phyloP scores from a whole-genome alignment of 2,329 filamentous ascomycete genomes.

The Hypoxylon sp. region DNA sequence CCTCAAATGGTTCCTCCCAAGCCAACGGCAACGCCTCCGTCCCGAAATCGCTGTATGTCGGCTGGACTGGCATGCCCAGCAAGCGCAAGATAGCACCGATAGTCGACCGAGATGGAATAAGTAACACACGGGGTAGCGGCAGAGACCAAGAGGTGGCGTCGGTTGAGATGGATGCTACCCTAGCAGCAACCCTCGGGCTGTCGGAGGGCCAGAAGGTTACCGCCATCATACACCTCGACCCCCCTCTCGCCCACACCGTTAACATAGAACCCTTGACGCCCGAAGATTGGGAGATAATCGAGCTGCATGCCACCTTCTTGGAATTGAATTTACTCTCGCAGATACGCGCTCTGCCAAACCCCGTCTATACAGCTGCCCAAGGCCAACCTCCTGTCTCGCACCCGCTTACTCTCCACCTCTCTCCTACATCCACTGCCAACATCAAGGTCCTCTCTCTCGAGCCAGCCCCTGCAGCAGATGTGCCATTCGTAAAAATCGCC shows the following conservation, averaged over 20 bases:
- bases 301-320: slow-evolving; percentile 93
- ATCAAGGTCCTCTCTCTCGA: slow-evolving; percentile 86
- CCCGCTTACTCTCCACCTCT: slow-evolving; percentile 89
- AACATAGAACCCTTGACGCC: slow-evolving; percentile 96
- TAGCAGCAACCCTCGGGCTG: slow-evolving; percentile 79
- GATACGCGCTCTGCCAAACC: slow-evolving; percentile 92
- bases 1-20: slow-evolving; percentile 52
- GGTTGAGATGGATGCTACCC: slow-evolving; percentile 87
- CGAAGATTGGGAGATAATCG: slow-evolving; percentile 98
- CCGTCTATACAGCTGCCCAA: slow-evolving; percentile 65
- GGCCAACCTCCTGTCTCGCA: slow-evolving; percentile 67
- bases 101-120: slow-evolving; percentile 77
- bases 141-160: slow-evolving; percentile 78
- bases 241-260: slow-evolving; percentile 89
- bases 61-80: slow-evolving; percentile 98
- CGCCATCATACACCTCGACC: slow-evolving; percentile 81
- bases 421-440: slow-evolving; percentile 93
- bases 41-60: slow-evolving; percentile 80
- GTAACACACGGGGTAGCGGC: slow-evolving; percentile 62
- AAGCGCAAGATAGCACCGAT: slow-evolving; percentile 80
- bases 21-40: slow-evolving; percentile 54
- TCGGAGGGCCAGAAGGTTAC: slow-evolving; percentile 82
- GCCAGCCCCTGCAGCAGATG: slow-evolving; percentile 71
- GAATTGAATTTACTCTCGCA: slow-evolving; percentile 93
- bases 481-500: slow-evolving; percentile 88